These are phyloP conservation scores for Russula abietina DNA, from an alignment of 768 basidiomycete species.

Conservation along the genomic window DNA sequence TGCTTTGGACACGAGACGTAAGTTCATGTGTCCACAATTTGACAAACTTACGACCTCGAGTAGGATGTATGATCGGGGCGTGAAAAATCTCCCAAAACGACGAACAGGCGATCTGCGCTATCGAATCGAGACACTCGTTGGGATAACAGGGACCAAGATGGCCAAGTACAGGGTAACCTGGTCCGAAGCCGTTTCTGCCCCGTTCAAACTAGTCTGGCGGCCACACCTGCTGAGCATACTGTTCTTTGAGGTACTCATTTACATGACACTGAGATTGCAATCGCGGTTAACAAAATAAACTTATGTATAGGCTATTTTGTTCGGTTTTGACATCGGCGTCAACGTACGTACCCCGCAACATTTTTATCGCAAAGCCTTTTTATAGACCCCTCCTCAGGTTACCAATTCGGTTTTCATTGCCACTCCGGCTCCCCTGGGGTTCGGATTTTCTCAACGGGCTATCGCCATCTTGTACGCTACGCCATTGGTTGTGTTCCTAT, in stretches of 20 bases:
- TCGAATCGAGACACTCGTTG: slow-evolving; percentile 55
- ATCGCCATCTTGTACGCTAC: slow-evolving; percentile 51
- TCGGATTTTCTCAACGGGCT: slow-evolving; percentile 43
- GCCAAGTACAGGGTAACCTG: slow-evolving; percentile 51
- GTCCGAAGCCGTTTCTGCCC: slow-evolving; percentile 40
- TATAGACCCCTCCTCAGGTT: slow-evolving; percentile 36
- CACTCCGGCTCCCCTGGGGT: slow-evolving; percentile 41
- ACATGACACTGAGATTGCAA: not conserved
- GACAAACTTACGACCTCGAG: slow-evolving; percentile 10
- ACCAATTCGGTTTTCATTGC: slow-evolving; percentile 64
- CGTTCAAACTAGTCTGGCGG: slow-evolving; percentile 53
- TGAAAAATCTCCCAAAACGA: slow-evolving; percentile 35
- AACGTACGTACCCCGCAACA: slow-evolving; percentile 36
- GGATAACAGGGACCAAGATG: slow-evolving; percentile 56
- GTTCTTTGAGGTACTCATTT: slow-evolving; percentile 32
- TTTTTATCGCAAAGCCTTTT: too few species aligned
- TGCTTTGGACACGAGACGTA: slow-evolving; percentile 66
- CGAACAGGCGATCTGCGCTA: slow-evolving; percentile 37
- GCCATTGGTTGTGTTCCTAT: slow-evolving; percentile 40
- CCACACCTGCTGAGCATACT: slow-evolving; percentile 55
- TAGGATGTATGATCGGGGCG: slow-evolving; percentile 54
- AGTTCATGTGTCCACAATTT: slow-evolving; percentile 19
- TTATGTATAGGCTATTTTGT: slow-evolving; percentile 42
- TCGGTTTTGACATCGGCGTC: slow-evolving; percentile 61
- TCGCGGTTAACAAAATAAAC: not conserved